Evolutionary conservation across 495 filamentous ascomycete genomes (phyloP).

Genomic region (Aspergillus nanangensis): DNA sequence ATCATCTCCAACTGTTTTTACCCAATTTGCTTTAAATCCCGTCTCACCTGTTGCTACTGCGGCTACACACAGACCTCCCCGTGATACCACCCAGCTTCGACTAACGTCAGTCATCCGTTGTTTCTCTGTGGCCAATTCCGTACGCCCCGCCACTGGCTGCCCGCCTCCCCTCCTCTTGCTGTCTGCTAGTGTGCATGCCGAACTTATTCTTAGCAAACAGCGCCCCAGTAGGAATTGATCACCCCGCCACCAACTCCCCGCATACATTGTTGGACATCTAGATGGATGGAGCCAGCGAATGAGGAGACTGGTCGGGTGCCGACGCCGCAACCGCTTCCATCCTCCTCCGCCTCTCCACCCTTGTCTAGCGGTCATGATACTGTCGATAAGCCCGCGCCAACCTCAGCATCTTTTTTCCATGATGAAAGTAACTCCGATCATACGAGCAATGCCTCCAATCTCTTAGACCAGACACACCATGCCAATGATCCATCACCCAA

Average conservation of each 20-base stretch:
- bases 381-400: constrained; percentile 9
- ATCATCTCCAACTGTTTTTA: not conserved
- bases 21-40: too few relatives aligned
- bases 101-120: too few relatives aligned
- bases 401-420: constrained; percentile 4
- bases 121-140: not conserved
- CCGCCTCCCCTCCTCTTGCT: constrained; percentile 4
- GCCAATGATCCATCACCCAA: constrained; percentile 16
- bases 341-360: constrained; percentile 10
- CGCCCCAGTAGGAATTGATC: not conserved
- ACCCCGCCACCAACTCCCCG: not conserved
- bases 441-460: constrained; percentile 10
- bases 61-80: too few relatives aligned
- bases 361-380: not conserved
- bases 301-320: constrained; percentile 36
- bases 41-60: too few relatives aligned
- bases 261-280: constrained; percentile 18
- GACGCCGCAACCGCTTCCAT: constrained; percentile 22
- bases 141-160: constrained; percentile 15
- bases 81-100: too few relatives aligned
- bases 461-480: constrained; percentile 5
- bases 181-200: too few relatives aligned
- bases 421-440: constrained; percentile 3
- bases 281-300: constrained; percentile 49
- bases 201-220: constrained; percentile 16